Evolutionary conservation across 768 basidiomycete genomes (phyloP).

Genomic region (Psilocybe cyanescens): DNA sequence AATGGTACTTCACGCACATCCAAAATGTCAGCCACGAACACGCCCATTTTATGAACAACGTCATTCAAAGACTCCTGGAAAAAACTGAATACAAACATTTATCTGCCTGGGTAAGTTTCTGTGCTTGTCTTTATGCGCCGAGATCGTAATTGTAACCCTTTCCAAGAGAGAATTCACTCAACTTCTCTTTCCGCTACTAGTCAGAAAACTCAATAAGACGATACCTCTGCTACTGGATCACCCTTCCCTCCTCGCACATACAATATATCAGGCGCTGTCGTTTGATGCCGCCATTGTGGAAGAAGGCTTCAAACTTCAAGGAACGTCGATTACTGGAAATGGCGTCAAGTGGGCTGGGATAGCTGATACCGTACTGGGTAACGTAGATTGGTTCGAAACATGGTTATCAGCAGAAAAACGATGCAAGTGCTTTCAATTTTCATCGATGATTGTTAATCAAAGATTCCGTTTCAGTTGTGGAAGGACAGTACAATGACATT

Average conservation of each 20-base stretch:
- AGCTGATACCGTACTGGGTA: constrained; percentile 80
- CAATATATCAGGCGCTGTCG: constrained; percentile 87
- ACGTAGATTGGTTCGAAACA: constrained; percentile 85
- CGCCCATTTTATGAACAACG: constrained; percentile 72
- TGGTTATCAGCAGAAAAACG: constrained; percentile 91
- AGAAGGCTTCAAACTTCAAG: constrained; percentile 68
- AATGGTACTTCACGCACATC: constrained; percentile 96
- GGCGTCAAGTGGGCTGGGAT: constrained; percentile 69
- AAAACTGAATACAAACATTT: constrained; percentile 64
- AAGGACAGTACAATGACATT: constrained; percentile 85
- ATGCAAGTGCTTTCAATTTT: constrained; percentile 59
- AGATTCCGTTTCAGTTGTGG: constrained; percentile 62
- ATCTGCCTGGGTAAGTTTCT: constrained; percentile 71
- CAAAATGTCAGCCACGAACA: constrained; percentile 89
- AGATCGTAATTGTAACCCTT: constrained; percentile 7
- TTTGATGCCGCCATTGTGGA: constrained; percentile 84
- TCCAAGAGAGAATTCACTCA: constrained; percentile 80
- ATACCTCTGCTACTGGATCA: constrained; percentile 74
- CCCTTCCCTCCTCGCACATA: constrained; percentile 91
- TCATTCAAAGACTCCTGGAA: constrained; percentile 72
- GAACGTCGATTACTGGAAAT: constrained; percentile 46
- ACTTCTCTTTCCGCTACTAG: constrained; percentile 76
- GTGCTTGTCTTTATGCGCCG: not conserved
- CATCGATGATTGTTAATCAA: not conserved
- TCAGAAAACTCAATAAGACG: constrained; percentile 74